These are phyloP conservation scores for Lactifluus piperatus DNA, from an alignment of 768 basidiomycete genomes.

Conservation along the genomic window DNA sequence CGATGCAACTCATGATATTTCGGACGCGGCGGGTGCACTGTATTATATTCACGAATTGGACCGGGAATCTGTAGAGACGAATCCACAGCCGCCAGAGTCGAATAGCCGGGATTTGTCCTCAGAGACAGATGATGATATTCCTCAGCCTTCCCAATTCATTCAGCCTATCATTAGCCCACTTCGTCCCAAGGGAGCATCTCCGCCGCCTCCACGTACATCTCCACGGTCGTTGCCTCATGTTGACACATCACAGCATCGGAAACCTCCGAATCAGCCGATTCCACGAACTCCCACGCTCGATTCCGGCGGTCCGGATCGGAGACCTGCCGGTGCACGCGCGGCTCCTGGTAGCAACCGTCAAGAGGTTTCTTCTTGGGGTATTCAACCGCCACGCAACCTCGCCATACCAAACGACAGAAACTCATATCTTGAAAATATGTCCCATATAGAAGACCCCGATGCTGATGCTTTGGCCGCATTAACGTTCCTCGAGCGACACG, in stretches of 20 bases:
- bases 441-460: conserved; percentile 38
- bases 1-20: conserved; percentile 30
- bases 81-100: conserved; percentile 13
- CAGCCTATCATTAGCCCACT: conserved; percentile 2
- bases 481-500: conserved; percentile 57
- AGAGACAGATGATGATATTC: background rate
- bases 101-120: conserved; percentile 32
- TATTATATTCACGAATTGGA: conserved; percentile 61
- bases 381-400: conserved; percentile 18
- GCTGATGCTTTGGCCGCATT: conserved; percentile 73
- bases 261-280: conserved; percentile 18
- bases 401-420: conserved; percentile 5
- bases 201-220: background rate
- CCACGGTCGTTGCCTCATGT: background rate
- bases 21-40: conserved; percentile 52
- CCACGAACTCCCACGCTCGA: conserved; percentile 17
- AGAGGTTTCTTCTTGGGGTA: background rate
- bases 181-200: conserved; percentile 14
- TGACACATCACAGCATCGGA: conserved; percentile 15
- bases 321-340: conserved; percentile 81
- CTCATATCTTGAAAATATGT: background rate
- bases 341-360: conserved; percentile 28
- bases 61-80: conserved; percentile 18
- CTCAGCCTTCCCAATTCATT: background rate
- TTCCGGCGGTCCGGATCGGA: conserved; percentile 24